phyloP scores from a whole-genome alignment of 257 asterid species.

The Rauvolfia tetraphylla region DNA sequence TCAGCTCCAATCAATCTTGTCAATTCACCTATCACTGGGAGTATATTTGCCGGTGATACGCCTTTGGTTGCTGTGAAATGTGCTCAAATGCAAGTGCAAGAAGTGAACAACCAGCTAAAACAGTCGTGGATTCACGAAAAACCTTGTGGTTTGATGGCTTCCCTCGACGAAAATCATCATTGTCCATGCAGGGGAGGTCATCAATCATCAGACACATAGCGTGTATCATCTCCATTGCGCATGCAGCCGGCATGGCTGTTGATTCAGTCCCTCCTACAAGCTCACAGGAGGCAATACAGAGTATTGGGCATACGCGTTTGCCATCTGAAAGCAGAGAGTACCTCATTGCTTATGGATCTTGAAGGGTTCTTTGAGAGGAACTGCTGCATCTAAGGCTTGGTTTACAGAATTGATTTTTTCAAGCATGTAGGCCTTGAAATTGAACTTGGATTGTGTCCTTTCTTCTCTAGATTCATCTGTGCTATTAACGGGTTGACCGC shows the following conservation, averaged over 20 bases:
- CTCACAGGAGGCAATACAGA: constrained; percentile 40
- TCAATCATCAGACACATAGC: constrained; percentile 41
- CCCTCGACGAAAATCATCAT: constrained; percentile 37
- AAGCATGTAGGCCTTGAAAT: constrained; percentile 32
- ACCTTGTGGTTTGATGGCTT: constrained; percentile 35
- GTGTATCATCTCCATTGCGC: constrained; percentile 42
- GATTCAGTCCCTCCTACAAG: constrained; percentile 38
- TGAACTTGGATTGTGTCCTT: not conserved
- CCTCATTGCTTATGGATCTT: constrained; percentile 35
- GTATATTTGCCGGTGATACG: constrained; percentile 15
- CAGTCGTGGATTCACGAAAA: constrained; percentile 24
- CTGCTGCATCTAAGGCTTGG: constrained; percentile 32
- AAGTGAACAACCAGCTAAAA: constrained; percentile 32
- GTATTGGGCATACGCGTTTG: constrained; percentile 38
- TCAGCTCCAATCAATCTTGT: constrained; percentile 31
- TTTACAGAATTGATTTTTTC: constrained; percentile 23
- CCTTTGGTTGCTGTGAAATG: constrained; percentile 29
- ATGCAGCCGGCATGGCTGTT: constrained; percentile 38
- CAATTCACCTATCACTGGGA: constrained; percentile 29
- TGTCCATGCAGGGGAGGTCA: constrained; percentile 49
- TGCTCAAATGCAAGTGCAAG: constrained; percentile 39
- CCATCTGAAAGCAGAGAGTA: constrained; percentile 39
- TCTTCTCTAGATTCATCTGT: not conserved
- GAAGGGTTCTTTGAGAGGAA: constrained; percentile 26
- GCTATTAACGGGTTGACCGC: not conserved